Evolutionary conservation across 73 alveolate genomes (phyloP).

Genomic region (Tetrahymena thermophila): DNA sequence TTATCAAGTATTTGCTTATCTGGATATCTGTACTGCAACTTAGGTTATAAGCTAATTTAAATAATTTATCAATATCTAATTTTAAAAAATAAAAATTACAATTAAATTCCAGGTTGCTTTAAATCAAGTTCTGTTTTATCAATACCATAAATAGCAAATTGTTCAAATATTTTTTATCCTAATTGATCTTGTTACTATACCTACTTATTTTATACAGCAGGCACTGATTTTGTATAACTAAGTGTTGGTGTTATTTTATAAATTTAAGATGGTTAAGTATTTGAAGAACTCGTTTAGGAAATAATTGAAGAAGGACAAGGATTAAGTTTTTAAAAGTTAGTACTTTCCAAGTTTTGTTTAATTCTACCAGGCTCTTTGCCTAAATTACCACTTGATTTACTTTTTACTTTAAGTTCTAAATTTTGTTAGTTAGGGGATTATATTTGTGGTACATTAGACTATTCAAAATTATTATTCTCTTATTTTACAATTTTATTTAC

Average conservation of each 20-base stretch:
- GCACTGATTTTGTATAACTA: neutral
- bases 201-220: neutral
- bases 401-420: neutral
- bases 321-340: neutral
- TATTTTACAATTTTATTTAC: neutral
- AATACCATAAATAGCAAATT: neutral
- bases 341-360: neutral
- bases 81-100: neutral
- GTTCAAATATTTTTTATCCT: neutral
- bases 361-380: neutral
- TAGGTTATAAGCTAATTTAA: neutral
- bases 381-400: neutral
- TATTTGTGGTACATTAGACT: neutral
- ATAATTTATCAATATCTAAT: neutral
- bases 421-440: neutral
- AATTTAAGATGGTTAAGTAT: neutral
- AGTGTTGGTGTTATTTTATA: neutral
- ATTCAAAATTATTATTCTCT: neutral
- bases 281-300: neutral
- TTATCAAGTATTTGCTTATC: neutral
- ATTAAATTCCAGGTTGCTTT: neutral
- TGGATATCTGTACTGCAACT: neutral
- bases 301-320: neutral
- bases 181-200: neutral
- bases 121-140: neutral